Evolutionary conservation across 257 asterid species (phyloP), one percentile per base, ranked within the genome.

Genomic region (Verbascum thapsus): DNA sequence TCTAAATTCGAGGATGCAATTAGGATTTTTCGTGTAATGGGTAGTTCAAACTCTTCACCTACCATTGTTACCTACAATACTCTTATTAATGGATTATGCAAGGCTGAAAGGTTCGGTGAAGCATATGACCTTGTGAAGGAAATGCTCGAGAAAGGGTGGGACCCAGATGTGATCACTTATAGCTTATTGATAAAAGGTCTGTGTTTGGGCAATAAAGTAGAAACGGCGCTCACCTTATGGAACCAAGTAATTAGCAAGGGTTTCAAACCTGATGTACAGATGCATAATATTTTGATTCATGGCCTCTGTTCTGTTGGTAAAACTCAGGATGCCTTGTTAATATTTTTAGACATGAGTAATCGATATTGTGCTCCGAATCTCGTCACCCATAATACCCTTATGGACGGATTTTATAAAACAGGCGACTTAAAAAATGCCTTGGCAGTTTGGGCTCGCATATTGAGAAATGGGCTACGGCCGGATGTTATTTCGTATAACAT

Each of bases 211-310:
- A 78, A 68, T 71, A 81, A 85, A 67, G 75, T 80, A 47, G 85
- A 94, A 4, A 62, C 55, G 88, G 95, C 96, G 51, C 78, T 89
- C 51, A 74, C 73, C 68, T 75, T 94, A 69, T 94, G 96, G 96
- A 70, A 76, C 58, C 74, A 75, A 66, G 82, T 74, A 58, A 72
- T 66, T 45, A 41, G 61, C 41, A 66, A 68, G 65, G 95, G 96
- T 41, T 55, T 85, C 58, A 79, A 63, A 67, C 99, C 96, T 59
- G 99, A 94, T 81, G 86, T 74, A 51, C 90, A 76, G 73, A 87
- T 90, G 97, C 87, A 85, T 72, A 94, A 94, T 69, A 87, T 94
- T 69, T 76, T 89, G 77, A 87, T 92, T 71, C 99, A 92, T 52
- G 99, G 99, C 62, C 88, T 92, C 55, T 92, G 99, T 75, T 75